Evolutionary conservation across 2,329 filamentous ascomycete species (phyloP).

Genomic region (Ophiocordyceps polyrhachis-furcata): DNA sequence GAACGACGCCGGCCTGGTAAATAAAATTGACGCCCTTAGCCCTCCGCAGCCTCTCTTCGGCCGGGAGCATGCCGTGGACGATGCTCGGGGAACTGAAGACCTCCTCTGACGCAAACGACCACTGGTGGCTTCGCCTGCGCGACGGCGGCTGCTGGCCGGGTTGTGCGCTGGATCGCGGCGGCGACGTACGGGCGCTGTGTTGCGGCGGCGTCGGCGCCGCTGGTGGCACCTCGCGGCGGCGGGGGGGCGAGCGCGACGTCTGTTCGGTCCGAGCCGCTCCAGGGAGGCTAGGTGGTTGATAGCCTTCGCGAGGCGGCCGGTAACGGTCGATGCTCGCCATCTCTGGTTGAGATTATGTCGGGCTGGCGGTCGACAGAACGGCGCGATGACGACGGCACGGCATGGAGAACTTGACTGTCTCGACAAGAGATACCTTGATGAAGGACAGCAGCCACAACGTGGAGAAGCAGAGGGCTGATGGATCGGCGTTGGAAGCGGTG

Average conservation of each 20-base stretch:
- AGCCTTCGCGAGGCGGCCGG: conserved; percentile 35
- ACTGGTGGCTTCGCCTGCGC: conserved; percentile 40
- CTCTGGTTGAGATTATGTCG: conserved; percentile 8
- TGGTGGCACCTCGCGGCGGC: conserved; percentile 37
- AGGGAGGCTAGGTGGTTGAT: conserved; percentile 31
- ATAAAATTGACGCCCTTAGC: conserved; percentile 96
- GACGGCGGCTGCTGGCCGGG: conserved; percentile 25
- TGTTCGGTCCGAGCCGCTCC: conserved; percentile 21
- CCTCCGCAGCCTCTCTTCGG: conserved; percentile 62
- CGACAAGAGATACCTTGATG: neutral
- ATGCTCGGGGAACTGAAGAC: conserved; percentile 68
- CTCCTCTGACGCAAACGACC: conserved; percentile 77
- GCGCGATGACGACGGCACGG: conserved; percentile 5
- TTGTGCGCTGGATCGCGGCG: conserved; percentile 27
- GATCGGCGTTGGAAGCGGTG: neutral
- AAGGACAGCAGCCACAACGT: neutral
- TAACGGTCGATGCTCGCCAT: conserved; percentile 46
- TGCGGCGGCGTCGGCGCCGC: conserved; percentile 42
- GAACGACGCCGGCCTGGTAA: conserved; percentile 76
- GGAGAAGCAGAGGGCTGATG: neutral
- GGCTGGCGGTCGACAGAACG: conserved; percentile 7
- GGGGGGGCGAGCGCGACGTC: conserved; percentile 29
- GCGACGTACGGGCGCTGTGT: conserved; percentile 34
- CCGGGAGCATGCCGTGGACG: conserved; percentile 57
- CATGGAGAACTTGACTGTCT: conserved; percentile 8